Base-by-base conservation (phyloP, 73 alveolate species). In the Paramecium caudatum region DNA sequence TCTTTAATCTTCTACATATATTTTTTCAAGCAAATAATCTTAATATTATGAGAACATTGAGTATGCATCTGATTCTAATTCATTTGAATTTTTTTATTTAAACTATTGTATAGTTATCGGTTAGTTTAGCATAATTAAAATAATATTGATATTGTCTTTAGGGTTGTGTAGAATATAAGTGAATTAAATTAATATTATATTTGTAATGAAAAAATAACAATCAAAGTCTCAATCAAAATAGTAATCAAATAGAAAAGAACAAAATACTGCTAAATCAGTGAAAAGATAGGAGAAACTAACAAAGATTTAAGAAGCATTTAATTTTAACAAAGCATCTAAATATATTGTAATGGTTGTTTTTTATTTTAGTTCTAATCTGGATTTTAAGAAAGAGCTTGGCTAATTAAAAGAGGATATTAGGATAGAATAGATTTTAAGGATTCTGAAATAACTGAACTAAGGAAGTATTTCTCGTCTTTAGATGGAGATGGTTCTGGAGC, bases 401-500 rank as follows among this genome's bases (percentile, higher is more conserved):
- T 94, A 32, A 82, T 82, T 23, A 90, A 70, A 47, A 96, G 94
- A 61, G 98, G 98, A 3, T 90, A 93, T 47, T 46, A 48, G 32
- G 91, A 91, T 41, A 63, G 90, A 37, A 91, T 94, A 21, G 96
- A 93, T 70, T 94, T 94, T 82, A 61, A 74, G 30, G 94, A 82
- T 63, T 91, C 46, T 5, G 96, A 92, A 48, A 82, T 93, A 8
- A 23, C 50, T 32, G 92, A 90, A 17, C 91, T 94, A 6, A 80
- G 96, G 63, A 82, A 83, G 48, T 96, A 96, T 78, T 96, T 96
- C 91, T 61, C 90, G 25, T 93, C 97, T 7, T 84, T 96, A 5
- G 98, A 93, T 90, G 96, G 95, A 46, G 96, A 94, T 81, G 97
- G 97, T 13, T 94, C 97, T 19, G 97, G 96, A 16, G 74, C 92